Conservation (phyloP, 2,329 filamentous ascomycete genomes). For the Hymenoscyphus repandus region DNA sequence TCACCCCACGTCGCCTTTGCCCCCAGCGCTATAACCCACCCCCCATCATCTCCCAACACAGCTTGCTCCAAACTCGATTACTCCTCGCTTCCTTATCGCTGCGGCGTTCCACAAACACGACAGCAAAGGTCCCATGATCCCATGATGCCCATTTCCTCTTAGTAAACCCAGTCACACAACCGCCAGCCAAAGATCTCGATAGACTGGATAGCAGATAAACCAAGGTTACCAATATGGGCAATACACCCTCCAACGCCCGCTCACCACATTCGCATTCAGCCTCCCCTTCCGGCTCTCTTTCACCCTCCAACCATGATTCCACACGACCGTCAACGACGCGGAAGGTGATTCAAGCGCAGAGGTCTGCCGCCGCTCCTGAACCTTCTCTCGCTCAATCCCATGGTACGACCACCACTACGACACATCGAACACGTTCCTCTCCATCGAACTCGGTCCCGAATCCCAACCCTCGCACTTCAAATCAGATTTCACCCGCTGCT, state of each 20-base stretch:
- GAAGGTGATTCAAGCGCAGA: constrained; percentile 47
- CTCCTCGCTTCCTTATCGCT: background rate
- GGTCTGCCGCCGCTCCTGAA: constrained; percentile 55
- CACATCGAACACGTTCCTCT: constrained; percentile 27
- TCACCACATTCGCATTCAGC: constrained; percentile 32
- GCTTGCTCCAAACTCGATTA: background rate
- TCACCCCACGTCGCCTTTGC: background rate
- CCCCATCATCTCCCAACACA: background rate
- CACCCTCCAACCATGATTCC: constrained; percentile 27
- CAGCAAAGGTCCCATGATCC: background rate
- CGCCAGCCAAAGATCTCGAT: background rate
- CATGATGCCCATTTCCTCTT: constrained; percentile 4
- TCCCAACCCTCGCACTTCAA: constrained; percentile 16
- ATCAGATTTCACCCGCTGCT: constrained; percentile 12
- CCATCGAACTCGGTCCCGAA: constrained; percentile 14
- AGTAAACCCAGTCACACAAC: constrained; percentile 10
- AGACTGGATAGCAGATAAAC: background rate
- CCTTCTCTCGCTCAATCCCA: constrained; percentile 54
- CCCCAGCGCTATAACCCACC: background rate
- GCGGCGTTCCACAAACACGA: constrained; percentile 4
- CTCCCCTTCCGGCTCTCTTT: constrained; percentile 25
- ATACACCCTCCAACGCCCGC: constrained; percentile 39
- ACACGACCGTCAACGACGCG: constrained; percentile 21
- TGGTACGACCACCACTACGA: constrained; percentile 22
- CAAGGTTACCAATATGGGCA: constrained; percentile 37